A percentile compares a stretch with the other conserved stretches of the same genome.
Conservation (phyloP, 116 monocot genomes). For the Iris pallida region DNA sequence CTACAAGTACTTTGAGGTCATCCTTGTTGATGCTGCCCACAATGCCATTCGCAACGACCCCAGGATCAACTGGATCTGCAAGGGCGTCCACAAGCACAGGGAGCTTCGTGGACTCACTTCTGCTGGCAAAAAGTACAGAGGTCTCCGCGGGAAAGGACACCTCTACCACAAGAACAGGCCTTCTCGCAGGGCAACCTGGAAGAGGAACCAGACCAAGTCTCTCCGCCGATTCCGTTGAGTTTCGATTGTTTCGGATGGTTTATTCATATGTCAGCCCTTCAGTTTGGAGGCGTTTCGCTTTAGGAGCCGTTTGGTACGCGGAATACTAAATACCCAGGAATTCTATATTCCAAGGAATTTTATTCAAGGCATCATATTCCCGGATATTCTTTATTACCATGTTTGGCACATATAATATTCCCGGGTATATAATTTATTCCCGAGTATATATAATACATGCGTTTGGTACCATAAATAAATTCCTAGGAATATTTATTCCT, state of each 20-base stretch:
- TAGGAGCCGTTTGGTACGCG: too few relatives aligned
- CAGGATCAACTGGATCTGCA: conserved; percentile 72
- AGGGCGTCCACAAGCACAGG: conserved; percentile 59
- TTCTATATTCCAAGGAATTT: too few relatives aligned
- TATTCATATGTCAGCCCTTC: too few relatives aligned
- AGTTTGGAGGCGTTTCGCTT: too few relatives aligned
- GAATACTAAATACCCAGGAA: too few relatives aligned
- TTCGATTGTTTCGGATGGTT: neutral
- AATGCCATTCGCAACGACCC: conserved; percentile 65
- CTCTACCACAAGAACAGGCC: conserved; percentile 45
- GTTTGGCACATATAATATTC: too few relatives aligned
- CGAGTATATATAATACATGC: too few relatives aligned
- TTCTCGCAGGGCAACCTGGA: conserved; percentile 53
- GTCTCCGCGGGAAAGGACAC: conserved; percentile 54
- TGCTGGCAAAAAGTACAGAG: conserved; percentile 59
- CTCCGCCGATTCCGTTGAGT: conserved; percentile 50
- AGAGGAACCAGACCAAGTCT: conserved; percentile 57
- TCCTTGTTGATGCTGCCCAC: conserved; percentile 59
- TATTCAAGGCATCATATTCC: too few relatives aligned
- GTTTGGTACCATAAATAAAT: too few relatives aligned
- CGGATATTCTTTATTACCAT: too few relatives aligned
- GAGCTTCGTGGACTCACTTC: conserved; percentile 48
- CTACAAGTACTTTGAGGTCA: conserved; percentile 58
- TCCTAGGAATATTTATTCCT: too few relatives aligned
- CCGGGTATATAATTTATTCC: too few relatives aligned